Base-by-base conservation (phyloP, 2,329 filamentous ascomycete genomes). In the Neoarthrinium moseri region DNA sequence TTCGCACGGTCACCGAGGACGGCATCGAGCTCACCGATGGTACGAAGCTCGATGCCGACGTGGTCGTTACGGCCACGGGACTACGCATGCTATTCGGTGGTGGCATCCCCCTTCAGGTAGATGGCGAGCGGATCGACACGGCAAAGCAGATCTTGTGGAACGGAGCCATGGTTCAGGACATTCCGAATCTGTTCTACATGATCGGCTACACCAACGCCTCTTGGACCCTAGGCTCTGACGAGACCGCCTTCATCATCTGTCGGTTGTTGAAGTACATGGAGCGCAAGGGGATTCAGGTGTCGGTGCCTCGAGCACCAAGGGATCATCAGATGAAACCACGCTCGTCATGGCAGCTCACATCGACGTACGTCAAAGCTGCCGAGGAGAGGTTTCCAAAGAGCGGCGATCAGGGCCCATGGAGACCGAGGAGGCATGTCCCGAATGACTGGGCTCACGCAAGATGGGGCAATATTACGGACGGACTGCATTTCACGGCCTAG, bases 31-130 rank as follows among this genome's bases (percentile, higher is more conserved):
- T 80, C 4, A 60, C 64, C 15, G 74, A 70, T 0, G 74, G 79
- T 3, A 61, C 74, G 37, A 67, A 71, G 32, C 65, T 88, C 0
- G 66, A 79, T 2, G 76, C 83, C 0, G 84, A 89, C 58, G 77
- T 87, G 48, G 86, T 89, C 52, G 67, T 89, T 51, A 86, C 83
- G 0, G 85, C 85, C 0, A 89, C 85, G 0, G 85, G 85, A 0
- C 68, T 89, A 0, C 78, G 81, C 51, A 64, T 88, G 34, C 68
- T 73, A 26, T 63, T 87, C 13, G 72, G 78, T 2, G 78, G 80
- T 17, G 76, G 76, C 23, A 67, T 80, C 1, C 60, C 65, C 2
- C 56, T 85, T 3, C 59, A 62, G 2, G 69, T 87, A 3, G 82
- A 88, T 57, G 77, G 77, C 15, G 57, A 70, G 5, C 64, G 62